Base-by-base conservation (phyloP, 768 basidiomycete species). In the Panaeolus papilionaceus region DNA sequence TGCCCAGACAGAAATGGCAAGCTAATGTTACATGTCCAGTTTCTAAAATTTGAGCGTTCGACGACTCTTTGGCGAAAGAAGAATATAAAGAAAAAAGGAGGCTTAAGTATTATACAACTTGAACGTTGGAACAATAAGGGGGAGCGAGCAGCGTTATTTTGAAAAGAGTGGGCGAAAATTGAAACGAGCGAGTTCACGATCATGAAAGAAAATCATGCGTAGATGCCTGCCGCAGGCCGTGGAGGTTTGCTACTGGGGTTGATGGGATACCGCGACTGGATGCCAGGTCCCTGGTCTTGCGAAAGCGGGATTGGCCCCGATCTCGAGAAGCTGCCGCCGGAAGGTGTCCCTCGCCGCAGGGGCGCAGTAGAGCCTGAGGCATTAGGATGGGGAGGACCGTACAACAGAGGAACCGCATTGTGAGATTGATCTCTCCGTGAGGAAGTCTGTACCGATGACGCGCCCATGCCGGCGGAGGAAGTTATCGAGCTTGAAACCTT, bases 181-280 rank as follows among this genome's bases (percentile, higher is more conserved):
- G 40, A 64, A 66, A 23, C 42, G 47, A 64, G 47, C 54, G 54
- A 58, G 54, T 58, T 58, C 54, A 58, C 26, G 54, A 33, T 33
- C 54, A 58, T 58, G 54, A 37, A 58, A 58, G 12, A 63, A 62
- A 58, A 64, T 70, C 65, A 68, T 49, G 67, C 42, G 62, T 71
- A 66, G 14, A 63, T 66, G 44, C 64, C 69, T 67, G 66, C 66
- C 16, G 45, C 64, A 65, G 63, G 64, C 66, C 38, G 40, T 12
- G 54, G 54, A 16, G 54, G 54, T 58, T 58, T 58, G 54, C 54
- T 58, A 58, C 54, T 58, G 28, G 54, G 54, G 16, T 23, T 37
- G 18, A 68, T 65, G 61, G 69, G 20, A 62, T 58, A 68, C 18
- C 68, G 68, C 23, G 66, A 37, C 33, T 69, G 68, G 37, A 61